Conservation (phyloP, 163 green algal species). For the Volvox carteri region DNA sequence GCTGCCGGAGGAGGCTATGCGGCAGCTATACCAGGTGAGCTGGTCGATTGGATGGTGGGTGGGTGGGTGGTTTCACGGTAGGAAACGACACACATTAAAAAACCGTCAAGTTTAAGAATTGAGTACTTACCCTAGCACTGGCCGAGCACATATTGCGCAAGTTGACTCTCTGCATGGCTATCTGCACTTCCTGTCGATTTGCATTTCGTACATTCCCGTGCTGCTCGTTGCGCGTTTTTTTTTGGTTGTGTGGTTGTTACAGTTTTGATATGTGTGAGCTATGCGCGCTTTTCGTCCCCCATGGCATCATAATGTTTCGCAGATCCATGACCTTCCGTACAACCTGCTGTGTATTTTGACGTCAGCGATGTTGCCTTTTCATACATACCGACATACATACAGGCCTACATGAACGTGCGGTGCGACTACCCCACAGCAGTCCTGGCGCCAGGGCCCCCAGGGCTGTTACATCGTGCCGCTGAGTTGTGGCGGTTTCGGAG, state of each 20-base stretch:
- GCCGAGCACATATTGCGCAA: too few species aligned
- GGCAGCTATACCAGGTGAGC: constrained; percentile 40
- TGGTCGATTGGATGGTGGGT: not conserved
- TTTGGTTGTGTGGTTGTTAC: too few species aligned
- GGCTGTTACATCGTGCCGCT: constrained; percentile 9
- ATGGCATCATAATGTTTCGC: too few species aligned
- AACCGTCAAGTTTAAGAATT: not conserved
- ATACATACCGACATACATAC: too few species aligned
- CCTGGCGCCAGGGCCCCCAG: constrained; percentile 10
- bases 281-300: too few species aligned
- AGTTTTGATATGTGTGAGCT: too few species aligned
- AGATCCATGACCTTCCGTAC: too few species aligned
- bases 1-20: constrained; percentile 35
- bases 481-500: not conserved
- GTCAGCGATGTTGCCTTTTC: too few species aligned
- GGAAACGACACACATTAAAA: not conserved
- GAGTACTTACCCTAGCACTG: not conserved
- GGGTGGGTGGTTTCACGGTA: not conserved
- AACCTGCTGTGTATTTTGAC: too few species aligned
- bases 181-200: too few species aligned
- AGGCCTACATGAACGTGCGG: constrained; percentile 36
- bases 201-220: not conserved
- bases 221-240: too few species aligned
- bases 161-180: too few species aligned
- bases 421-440: not conserved